Conservation (phyloP, 129 eudicot species). For the Lactuca sativa region DNA sequence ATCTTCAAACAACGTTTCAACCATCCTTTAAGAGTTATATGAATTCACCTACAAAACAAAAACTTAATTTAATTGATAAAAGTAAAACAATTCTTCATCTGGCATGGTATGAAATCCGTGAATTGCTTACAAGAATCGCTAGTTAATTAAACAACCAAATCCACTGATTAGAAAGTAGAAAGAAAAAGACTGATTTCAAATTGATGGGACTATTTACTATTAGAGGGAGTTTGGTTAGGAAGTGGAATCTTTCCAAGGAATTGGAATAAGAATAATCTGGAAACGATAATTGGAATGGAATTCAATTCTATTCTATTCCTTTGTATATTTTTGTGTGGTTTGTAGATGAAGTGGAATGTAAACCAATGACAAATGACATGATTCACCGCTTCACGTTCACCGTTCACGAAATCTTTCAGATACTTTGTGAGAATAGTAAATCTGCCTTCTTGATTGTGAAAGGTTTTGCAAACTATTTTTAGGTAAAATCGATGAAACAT, state of each 20-base stretch:
- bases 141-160: not conserved
- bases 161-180: not conserved
- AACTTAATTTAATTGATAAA: not conserved
- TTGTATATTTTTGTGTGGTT: not conserved
- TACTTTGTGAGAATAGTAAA: too few species aligned
- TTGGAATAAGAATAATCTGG: not conserved
- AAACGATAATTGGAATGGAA: not conserved
- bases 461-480: constrained; percentile 21
- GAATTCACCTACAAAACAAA: constrained; percentile 6
- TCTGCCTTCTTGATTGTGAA: too few species aligned
- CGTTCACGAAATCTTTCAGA: not conserved
- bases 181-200: too few species aligned
- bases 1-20: constrained; percentile 76
- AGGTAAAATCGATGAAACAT: constrained; percentile 46
- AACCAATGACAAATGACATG: not conserved
- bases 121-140: not conserved
- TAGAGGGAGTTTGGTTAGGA: too few species aligned
- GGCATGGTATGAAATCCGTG: not conserved
- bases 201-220: too few species aligned
- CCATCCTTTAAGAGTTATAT: constrained; percentile 46
- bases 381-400: constrained; percentile 7
- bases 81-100: not conserved
- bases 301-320: not conserved
- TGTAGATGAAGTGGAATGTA: not conserved
- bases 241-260: too few species aligned